phyloP scores from a whole-genome alignment of 2,329 filamentous ascomycete species.

The Diplodia intermedia region DNA sequence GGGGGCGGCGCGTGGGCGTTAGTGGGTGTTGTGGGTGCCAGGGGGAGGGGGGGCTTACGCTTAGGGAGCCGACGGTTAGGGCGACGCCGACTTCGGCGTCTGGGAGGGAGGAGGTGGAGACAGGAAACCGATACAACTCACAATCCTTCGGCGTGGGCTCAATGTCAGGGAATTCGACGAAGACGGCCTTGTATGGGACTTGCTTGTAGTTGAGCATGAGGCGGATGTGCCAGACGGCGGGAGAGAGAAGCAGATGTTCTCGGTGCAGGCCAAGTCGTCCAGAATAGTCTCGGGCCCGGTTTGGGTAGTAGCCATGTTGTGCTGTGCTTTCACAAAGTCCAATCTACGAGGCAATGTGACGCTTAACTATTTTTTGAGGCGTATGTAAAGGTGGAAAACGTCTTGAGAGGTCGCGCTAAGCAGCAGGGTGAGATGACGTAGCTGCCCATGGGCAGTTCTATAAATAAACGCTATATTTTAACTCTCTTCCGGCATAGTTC shows the following conservation, averaged over 20 bases:
- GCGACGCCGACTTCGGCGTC: constrained; percentile 1
- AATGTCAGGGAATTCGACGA: constrained; percentile 55
- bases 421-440: too few species aligned
- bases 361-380: too few species aligned
- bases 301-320: constrained; percentile 39
- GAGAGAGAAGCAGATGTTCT: constrained; percentile 54
- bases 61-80: neutral
- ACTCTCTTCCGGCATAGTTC: too few species aligned
- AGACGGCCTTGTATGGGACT: constrained; percentile 51
- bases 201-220: constrained; percentile 55
- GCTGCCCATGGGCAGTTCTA: too few species aligned
- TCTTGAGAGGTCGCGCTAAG: too few species aligned
- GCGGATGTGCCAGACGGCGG: constrained; percentile 53
- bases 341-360: neutral
- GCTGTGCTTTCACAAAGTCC: constrained; percentile 7
- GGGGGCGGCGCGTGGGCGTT: neutral
- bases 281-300: constrained; percentile 48
- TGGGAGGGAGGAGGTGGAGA: neutral
- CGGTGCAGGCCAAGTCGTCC: constrained; percentile 52
- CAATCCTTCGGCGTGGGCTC: constrained; percentile 51
- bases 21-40: neutral
- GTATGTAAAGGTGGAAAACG: too few species aligned
- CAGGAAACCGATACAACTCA: constrained; percentile 38
- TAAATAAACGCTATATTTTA: too few species aligned
- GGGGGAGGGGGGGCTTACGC: neutral